Evolutionary conservation across 352 stramenopile species (phyloP).

Genomic region (Phytophthora sansomeana): DNA sequence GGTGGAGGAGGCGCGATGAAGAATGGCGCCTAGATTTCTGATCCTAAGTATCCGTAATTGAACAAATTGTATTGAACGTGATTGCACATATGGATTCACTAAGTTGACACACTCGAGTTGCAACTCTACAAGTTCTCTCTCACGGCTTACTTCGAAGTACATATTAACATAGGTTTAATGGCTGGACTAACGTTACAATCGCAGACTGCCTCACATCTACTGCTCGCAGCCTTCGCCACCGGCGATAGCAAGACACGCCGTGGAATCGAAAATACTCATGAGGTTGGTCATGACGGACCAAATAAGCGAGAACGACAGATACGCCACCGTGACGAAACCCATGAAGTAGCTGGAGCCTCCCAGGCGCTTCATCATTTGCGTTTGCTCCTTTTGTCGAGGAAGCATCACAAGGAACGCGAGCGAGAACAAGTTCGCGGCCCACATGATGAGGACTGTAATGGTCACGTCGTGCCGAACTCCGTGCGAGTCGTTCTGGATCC

Average conservation of each 20-base stretch:
- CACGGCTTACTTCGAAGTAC: background rate
- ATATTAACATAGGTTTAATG: conserved; percentile 8
- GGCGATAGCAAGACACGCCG: conserved; percentile 60
- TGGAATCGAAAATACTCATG: conserved; percentile 66
- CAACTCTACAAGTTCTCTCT: too few species aligned
- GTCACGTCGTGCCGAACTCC: conserved; percentile 59
- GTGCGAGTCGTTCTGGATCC: conserved; percentile 61
- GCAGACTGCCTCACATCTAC: conserved; percentile 7
- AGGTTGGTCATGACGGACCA: conserved; percentile 69
- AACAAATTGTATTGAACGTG: background rate
- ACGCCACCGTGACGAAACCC: conserved; percentile 49
- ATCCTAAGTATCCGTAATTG: conserved; percentile 1
- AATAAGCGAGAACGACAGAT: conserved; percentile 54
- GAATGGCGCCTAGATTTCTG: conserved; percentile 22
- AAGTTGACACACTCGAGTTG: background rate
- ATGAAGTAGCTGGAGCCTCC: conserved; percentile 64
- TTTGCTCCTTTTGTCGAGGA: conserved; percentile 71
- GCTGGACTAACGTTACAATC: background rate
- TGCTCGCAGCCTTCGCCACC: conserved; percentile 54
- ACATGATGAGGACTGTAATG: conserved; percentile 62
- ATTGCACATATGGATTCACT: conserved; percentile 15
- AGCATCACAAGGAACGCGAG: conserved; percentile 61
- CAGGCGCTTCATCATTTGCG: conserved; percentile 68
- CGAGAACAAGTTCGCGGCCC: conserved; percentile 56
- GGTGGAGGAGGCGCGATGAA: conserved; percentile 15